Evolutionary conservation across 345 rosid genomes (phyloP), one percentile per base, ranked within the genome.

Genomic region (Geranium brycei): DNA sequence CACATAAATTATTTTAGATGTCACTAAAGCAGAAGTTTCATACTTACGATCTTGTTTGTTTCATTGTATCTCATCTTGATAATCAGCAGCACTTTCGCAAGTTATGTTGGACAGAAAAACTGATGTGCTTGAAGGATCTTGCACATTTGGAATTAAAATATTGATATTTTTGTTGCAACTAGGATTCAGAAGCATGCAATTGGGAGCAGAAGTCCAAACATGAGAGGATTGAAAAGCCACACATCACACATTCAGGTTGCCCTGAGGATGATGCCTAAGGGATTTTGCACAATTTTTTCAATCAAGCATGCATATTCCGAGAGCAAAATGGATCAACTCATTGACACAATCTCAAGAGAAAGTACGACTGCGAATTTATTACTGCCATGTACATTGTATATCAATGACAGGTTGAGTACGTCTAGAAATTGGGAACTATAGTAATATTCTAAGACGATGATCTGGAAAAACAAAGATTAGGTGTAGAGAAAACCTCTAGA

Each of bases 41-140:
- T 35, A 35, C 82, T 17, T 79, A 89, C 96, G 56, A 68, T 65
- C 93, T 66, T 18, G 86, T 85, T 71, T 83, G 89, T 86, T 70
- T 89, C 95, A 1, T 78, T 79, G 82, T 91, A 85, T 78, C 96
- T 80, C 79, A 87, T 78, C 83, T 61, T 83, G 92, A 69, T 78
- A 84, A 71, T 91, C 88, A 7, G 81, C 64, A 60, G 72, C 86
- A 51, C 71, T 81, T 74, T 85, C 91, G n/a, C 90, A 79, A 11
- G 84, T 77, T 58, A 86, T 69, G 72, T 76, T 88, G 65, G 96
- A 84, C 14, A 82, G 61, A 16, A 84, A 72, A 64, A 79, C 71
- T 5, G 95, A 84, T 62, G 83, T 72, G 74, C 83, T 78, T 64
- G 86, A 76, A 75, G 73, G 79, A 71, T 84, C 81, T 74, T 80